Percentiles rank a stretch among this genome's conserved stretches.
phyloP scores from a whole-genome alignment of 768 basidiomycete genomes.

The Galerina sulciceps region DNA sequence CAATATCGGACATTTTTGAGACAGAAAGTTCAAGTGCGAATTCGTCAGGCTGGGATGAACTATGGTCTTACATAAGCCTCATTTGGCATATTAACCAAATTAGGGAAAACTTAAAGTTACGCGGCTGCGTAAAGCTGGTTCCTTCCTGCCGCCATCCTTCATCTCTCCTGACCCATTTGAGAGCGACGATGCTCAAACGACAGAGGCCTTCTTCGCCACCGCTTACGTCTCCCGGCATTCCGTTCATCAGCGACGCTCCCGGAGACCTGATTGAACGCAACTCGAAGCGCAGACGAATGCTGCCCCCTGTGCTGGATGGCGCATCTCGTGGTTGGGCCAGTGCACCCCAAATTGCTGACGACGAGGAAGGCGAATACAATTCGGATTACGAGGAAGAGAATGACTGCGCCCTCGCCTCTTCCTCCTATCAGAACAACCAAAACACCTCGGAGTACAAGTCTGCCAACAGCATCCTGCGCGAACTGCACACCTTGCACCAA shows the following conservation, averaged over 20 bases:
- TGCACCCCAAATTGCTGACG: constrained; percentile 32
- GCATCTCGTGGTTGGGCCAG: constrained; percentile 48
- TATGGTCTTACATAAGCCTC: constrained; percentile 14
- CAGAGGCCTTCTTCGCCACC: constrained; percentile 49
- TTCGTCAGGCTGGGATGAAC: constrained; percentile 1
- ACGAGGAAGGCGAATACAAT: constrained; percentile 35
- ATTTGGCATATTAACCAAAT: background rate
- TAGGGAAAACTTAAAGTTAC: background rate
- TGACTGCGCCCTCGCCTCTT: constrained; percentile 2
- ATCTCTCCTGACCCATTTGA: background rate
- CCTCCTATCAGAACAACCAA: background rate
- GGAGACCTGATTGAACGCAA: constrained; percentile 33
- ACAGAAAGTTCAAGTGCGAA: background rate
- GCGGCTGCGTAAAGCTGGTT: background rate
- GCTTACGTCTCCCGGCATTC: constrained; percentile 28
- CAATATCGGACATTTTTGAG: constrained; percentile 53
- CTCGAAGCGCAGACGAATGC: constrained; percentile 57
- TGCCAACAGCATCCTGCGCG: constrained; percentile 68
- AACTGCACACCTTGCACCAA: constrained; percentile 70
- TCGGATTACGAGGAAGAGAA: constrained; percentile 28
- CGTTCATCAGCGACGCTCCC: constrained; percentile 30
- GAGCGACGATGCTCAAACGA: constrained; percentile 52
- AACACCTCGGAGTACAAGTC: constrained; percentile 53
- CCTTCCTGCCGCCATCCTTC: background rate
- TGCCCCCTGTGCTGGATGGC: constrained; percentile 59